Conservation (phyloP, 441 rosid species). For the Biscutella auriculata region DNA sequence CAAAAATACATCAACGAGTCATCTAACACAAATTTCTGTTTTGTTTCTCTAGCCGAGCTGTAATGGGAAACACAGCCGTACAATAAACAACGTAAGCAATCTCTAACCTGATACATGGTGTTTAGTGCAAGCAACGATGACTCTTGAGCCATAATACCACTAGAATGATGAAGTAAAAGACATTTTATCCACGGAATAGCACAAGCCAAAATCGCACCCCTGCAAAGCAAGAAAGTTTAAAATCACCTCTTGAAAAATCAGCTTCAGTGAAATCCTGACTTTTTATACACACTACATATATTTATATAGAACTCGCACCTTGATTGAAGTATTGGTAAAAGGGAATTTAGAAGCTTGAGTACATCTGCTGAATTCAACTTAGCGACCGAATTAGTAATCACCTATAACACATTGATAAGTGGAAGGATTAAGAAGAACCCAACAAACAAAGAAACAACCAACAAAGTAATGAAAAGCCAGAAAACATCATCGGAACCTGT, state of each 20-base stretch:
- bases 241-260: background rate
- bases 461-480: background rate
- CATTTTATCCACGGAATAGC: slow-evolving; percentile 80
- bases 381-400: slow-evolving; percentile 67
- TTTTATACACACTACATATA: background rate
- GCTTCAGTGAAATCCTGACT: background rate
- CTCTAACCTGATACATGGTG: slow-evolving; percentile 71
- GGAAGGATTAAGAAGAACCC: background rate
- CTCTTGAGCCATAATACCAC: slow-evolving; percentile 76
- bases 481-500: slow-evolving; percentile 37
- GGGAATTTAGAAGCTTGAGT: slow-evolving; percentile 58
- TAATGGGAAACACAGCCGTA: background rate
- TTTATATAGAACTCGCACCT: slow-evolving; percentile 34
- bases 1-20: background rate
- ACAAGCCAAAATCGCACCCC: slow-evolving; percentile 83
- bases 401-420: slow-evolving; percentile 28
- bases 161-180: slow-evolving; percentile 72
- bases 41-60: background rate
- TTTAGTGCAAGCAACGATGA: slow-evolving; percentile 63
- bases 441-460: background rate
- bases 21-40: background rate
- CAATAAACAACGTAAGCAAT: background rate
- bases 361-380: slow-evolving; percentile 65
- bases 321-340: slow-evolving; percentile 54
- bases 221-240: slow-evolving; percentile 16